A percentile compares a stretch with the other conserved stretches of the same genome.
phyloP scores from a whole-genome alignment of 805 yeast genomes.

The Barnettozyma salicaria region DNA sequence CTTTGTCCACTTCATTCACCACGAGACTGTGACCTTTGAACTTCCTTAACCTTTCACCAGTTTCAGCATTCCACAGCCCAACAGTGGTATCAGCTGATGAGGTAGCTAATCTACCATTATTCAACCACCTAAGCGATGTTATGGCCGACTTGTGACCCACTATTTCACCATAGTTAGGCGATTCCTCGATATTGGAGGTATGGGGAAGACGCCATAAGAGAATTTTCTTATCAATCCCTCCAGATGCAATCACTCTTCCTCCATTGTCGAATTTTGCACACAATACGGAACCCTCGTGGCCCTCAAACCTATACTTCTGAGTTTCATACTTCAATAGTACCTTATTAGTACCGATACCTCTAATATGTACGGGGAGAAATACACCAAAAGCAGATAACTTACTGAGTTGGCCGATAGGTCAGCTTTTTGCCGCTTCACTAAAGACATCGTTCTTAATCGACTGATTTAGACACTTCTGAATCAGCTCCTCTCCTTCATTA shows the following conservation, averaged over 20 bases:
- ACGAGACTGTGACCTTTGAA: conserved; percentile 45
- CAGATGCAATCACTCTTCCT: conserved; percentile 54
- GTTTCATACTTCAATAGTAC: conserved; percentile 10
- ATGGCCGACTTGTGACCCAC: conserved; percentile 61
- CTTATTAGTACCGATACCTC: conserved; percentile 13
- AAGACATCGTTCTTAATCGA: too few relatives aligned
- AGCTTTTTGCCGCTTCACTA: too few relatives aligned
- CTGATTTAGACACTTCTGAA: too few relatives aligned
- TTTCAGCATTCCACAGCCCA: conserved; percentile 55
- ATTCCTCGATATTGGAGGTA: conserved; percentile 8
- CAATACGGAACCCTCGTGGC: conserved; percentile 50
- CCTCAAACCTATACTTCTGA: conserved; percentile 35
- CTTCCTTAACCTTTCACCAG: conserved; percentile 50
- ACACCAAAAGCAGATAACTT: conserved; percentile 16
- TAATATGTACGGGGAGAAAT: too few relatives aligned
- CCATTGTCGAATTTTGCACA: conserved; percentile 44
- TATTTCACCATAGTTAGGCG: conserved; percentile 39
- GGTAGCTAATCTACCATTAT: conserved; percentile 41
- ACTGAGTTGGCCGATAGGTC: background rate
- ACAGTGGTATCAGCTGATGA: conserved; percentile 59
- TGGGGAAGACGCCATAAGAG: conserved; percentile 26
- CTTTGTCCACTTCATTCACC: conserved; percentile 48
- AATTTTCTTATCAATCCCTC: conserved; percentile 52
- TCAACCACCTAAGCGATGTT: conserved; percentile 51
- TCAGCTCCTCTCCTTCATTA: too few relatives aligned